Evolutionary conservation across 495 filamentous ascomycete species (phyloP).

Genomic region (Gamarada debralockiae): DNA sequence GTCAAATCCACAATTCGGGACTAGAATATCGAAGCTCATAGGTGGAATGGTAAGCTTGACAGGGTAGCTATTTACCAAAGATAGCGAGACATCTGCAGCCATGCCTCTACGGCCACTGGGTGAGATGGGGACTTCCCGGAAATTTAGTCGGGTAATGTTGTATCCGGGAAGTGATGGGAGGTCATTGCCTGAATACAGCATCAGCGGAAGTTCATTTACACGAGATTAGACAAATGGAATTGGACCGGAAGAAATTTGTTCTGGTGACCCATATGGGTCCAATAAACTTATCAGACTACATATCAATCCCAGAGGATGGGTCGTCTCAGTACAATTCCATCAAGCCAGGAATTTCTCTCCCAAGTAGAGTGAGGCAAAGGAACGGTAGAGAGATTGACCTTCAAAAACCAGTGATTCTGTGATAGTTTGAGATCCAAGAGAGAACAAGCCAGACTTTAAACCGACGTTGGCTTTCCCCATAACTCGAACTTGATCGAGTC

Average conservation of each 20-base stretch:
- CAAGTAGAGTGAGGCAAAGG: conserved; percentile 48
- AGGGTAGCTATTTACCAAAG: conserved; percentile 68
- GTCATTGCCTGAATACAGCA: conserved; percentile 42
- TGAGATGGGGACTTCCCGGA: conserved; percentile 59
- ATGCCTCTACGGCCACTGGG: conserved; percentile 54
- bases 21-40: conserved; percentile 77
- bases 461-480: conserved; percentile 64
- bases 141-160: conserved; percentile 70
- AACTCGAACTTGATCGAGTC: conserved; percentile 60
- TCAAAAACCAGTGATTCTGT: conserved; percentile 69
- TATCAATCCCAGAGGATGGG: background rate
- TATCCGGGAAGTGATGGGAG: conserved; percentile 75
- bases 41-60: conserved; percentile 69
- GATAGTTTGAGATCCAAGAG: conserved; percentile 68
- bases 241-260: background rate
- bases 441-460: conserved; percentile 73
- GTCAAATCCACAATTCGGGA: conserved; percentile 64
- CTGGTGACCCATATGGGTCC: background rate
- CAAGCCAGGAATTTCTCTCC: conserved; percentile 39
- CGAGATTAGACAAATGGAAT: background rate
- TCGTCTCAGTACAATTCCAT: background rate
- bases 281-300: conserved; percentile 19
- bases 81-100: conserved; percentile 69
- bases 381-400: conserved; percentile 67
- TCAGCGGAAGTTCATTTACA: conserved; percentile 12